Conservation (phyloP, 441 rosid genomes). For the Brassica balearica region DNA sequence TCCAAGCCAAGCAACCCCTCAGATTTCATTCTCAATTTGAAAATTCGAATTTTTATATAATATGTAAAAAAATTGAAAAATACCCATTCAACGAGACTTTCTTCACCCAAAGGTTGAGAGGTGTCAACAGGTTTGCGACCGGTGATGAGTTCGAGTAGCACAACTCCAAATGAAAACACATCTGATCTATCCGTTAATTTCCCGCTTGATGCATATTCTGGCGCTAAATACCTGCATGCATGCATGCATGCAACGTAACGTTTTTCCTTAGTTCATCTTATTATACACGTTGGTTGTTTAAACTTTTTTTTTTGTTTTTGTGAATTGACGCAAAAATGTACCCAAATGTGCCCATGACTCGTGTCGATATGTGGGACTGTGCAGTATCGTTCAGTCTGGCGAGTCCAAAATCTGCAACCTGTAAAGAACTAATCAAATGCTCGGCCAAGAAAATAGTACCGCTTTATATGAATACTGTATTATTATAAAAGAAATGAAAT, state of each 20-base stretch:
- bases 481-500: neutral
- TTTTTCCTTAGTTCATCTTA: neutral
- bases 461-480: neutral
- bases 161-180: no score
- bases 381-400: slow-evolving; percentile 74
- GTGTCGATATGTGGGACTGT: slow-evolving; percentile 83
- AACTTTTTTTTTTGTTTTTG: no score
- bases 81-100: no score
- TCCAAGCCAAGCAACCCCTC: slow-evolving; percentile 15
- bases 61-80: neutral
- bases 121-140: no score
- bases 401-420: slow-evolving; percentile 97
- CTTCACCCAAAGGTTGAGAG: no score
- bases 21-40: neutral
- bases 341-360: slow-evolving; percentile 98
- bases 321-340: slow-evolving; percentile 25
- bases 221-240: no score
- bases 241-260: neutral
- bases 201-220: no score
- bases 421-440: slow-evolving; percentile 29
- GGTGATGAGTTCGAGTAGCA: no score
- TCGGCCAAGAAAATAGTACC: neutral
- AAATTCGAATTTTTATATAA: neutral
- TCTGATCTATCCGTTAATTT: no score
- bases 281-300: no score